These are phyloP conservation scores for Umbelopsis ramanniana DNA, from an alignment of 192 early-diverging fungal genomes.

Conservation along the genomic window DNA sequence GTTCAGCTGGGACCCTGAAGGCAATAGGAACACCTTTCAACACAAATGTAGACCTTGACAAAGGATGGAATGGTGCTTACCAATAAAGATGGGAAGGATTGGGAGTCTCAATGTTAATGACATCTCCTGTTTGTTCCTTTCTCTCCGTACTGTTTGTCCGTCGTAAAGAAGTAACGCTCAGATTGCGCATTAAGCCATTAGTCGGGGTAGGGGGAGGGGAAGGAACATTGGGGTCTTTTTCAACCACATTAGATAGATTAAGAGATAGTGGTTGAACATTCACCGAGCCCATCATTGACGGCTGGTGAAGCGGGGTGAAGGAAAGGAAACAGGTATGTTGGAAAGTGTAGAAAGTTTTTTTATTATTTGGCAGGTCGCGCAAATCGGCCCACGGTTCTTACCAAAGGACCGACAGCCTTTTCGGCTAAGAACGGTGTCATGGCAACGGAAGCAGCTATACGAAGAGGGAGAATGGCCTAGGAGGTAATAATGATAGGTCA, in stretches of 20 bases:
- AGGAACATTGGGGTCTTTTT: constrained; percentile 2
- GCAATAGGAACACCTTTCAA: background rate
- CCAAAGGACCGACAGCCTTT: constrained; percentile 47
- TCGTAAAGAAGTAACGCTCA: constrained; percentile 21
- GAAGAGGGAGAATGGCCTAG: constrained; percentile 66
- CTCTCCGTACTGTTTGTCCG: constrained; percentile 14
- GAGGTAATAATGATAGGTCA: background rate
- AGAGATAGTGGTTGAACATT: constrained; percentile 3
- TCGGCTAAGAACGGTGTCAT: constrained; percentile 65
- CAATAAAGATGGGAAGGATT: constrained; percentile 41
- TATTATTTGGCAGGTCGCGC: constrained; percentile 19
- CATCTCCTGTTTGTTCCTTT: constrained; percentile 23
- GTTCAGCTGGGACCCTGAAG: constrained; percentile 35
- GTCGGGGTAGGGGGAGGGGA: constrained; percentile 13
- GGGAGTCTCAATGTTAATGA: constrained; percentile 31
- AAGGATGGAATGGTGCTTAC: constrained; percentile 12
- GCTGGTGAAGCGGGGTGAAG: background rate
- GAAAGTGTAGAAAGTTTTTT: background rate
- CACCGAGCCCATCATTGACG: constrained; percentile 8
- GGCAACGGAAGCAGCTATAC: constrained; percentile 57
- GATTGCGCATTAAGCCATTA: background rate
- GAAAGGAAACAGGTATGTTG: constrained; percentile 12
- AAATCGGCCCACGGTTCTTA: constrained; percentile 10
- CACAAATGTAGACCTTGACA: background rate
- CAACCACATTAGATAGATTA: constrained; percentile 9